Evolutionary conservation across 164 flowering plant species (phyloP), one percentile per base, ranked within the genome.

Genomic region (Litsea cubeba): DNA sequence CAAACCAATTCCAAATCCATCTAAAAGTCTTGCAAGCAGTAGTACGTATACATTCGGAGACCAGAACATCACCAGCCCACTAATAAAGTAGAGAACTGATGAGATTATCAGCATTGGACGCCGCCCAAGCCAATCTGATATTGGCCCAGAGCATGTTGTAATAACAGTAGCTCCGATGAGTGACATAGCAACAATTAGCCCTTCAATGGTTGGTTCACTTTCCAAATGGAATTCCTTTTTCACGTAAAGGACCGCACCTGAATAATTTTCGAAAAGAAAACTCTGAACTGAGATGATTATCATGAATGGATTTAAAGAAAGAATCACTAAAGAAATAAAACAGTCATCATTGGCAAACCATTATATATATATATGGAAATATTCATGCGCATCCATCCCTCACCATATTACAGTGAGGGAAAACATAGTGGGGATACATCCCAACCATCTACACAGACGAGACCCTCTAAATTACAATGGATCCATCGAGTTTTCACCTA

Each of bases 61-160:
- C 97, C 98, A 94, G 23, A 92, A 64, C 98, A 94, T 91, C 20
- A 94, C 77, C 76, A 94, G 77, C 64, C 97, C 91, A 80, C 98
- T 83, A 2, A 92, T 5, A 71, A 92, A 91, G 65, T 91, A 94
- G 5, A 94, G 84, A 63, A 87, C 20, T 17, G 98, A 91, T 23
- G 98, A 92, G 12, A 80, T 10, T 76, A 94, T 94, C 12, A 94
- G 83, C 98, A 94, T 85, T 23, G 97, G 98, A 7, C 97, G 96
- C 17, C 97, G 87, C 20, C 98, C 98, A 62, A 94, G 58, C 85
- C 83, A 77, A 80, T 94, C 98, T 32, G 98, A 84, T 50, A 92
- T 80, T 12, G 90, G 75, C 66, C 98, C 98, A 3, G 97, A 94
- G 84, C 87, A 91, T 69, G 90, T 89, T 6, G 98, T 94, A 51